Conservation (phyloP, 2,329 filamentous ascomycete species). For the Cadophora luteo-olivacea region DNA sequence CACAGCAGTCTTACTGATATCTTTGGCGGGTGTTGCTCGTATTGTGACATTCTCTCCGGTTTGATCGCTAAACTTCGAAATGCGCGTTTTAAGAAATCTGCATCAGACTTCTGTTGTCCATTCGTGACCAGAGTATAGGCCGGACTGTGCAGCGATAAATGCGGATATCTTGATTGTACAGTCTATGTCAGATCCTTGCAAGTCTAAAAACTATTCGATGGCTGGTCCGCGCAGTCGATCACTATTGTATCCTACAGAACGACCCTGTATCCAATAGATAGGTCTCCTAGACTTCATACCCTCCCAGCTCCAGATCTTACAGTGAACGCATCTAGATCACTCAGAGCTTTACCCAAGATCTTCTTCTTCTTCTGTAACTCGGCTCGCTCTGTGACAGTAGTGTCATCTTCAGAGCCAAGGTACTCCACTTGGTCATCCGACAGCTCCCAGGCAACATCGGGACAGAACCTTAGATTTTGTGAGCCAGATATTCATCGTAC, state of each 20-base stretch:
- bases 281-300: not conserved
- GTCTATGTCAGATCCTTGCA: too few relatives aligned
- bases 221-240: too few relatives aligned
- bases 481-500: not conserved
- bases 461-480: constrained; percentile 10
- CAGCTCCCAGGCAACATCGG: constrained; percentile 22
- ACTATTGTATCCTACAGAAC: not conserved
- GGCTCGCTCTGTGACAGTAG: constrained; percentile 14
- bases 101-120: too few relatives aligned
- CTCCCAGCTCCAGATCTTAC: constrained; percentile 1
- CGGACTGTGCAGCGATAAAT: too few relatives aligned
- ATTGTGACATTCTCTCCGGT: too few relatives aligned
- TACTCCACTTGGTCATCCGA: constrained; percentile 20
- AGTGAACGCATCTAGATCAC: constrained; percentile 17
- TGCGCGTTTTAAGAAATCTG: too few relatives aligned
- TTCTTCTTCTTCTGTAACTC: constrained; percentile 15
- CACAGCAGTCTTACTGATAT: too few relatives aligned
- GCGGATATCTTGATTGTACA: too few relatives aligned
- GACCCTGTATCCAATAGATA: not conserved
- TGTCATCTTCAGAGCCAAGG: constrained; percentile 13
- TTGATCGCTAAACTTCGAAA: too few relatives aligned
- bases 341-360: constrained; percentile 14
- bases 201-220: too few relatives aligned
- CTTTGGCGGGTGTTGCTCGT: too few relatives aligned
- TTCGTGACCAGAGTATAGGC: too few relatives aligned